Conservation (phyloP, 1,284 basidiomycete species). For the Malassezia obtusa region DNA sequence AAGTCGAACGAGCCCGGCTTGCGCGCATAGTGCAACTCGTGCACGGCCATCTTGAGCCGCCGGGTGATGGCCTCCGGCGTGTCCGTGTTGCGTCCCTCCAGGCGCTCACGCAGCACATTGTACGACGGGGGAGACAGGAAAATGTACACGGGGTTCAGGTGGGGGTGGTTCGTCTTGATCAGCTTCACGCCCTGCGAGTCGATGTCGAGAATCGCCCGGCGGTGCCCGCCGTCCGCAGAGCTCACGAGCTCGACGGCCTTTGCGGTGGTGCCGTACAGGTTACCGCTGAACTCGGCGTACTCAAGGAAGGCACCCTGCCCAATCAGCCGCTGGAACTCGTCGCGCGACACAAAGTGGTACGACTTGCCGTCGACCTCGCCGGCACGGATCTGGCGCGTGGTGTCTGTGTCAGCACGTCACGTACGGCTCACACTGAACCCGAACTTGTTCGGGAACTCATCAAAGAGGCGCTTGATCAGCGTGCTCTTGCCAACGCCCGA, state of each 20-base stretch:
- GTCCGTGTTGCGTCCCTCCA: slow-evolving; percentile 77
- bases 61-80: slow-evolving; percentile 63
- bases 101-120: slow-evolving; percentile 51
- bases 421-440: slow-evolving; percentile 83
- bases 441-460: slow-evolving; percentile 71
- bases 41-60: slow-evolving; percentile 67
- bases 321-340: slow-evolving; percentile 53
- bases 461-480: slow-evolving; percentile 72
- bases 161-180: slow-evolving; percentile 62
- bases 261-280: slow-evolving; percentile 80
- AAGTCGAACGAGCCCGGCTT: slow-evolving; percentile 65
- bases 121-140: slow-evolving; percentile 86
- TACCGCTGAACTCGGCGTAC: slow-evolving; percentile 71
- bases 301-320: slow-evolving; percentile 56
- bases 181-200: slow-evolving; percentile 64
- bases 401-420: slow-evolving; percentile 60
- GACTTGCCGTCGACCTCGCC: slow-evolving; percentile 68
- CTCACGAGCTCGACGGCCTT: slow-evolving; percentile 56
- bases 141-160: slow-evolving; percentile 74
- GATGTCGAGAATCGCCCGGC: slow-evolving; percentile 85
- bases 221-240: slow-evolving; percentile 50
- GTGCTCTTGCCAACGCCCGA: slow-evolving; percentile 93
- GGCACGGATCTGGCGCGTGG: slow-evolving; percentile 72
- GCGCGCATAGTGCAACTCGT: slow-evolving; percentile 75
- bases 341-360: slow-evolving; percentile 55